These are phyloP conservation scores for Pseudocercospora musae DNA, from an alignment of 2,329 filamentous ascomycete species.

Conservation along the genomic window DNA sequence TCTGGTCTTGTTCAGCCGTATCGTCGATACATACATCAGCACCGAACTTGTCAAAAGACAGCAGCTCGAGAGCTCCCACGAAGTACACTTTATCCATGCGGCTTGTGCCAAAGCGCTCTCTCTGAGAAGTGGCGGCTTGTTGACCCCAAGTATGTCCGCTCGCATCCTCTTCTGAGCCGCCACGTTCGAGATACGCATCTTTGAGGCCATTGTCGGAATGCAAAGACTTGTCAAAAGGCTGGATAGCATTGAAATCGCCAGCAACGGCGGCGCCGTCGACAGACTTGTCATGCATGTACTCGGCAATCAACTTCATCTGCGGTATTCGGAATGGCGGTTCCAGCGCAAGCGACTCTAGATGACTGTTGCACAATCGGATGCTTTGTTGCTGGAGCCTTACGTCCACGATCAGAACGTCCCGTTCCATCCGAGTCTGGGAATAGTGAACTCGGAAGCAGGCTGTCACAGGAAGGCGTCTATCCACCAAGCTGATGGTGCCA, in stretches of 20 bases:
- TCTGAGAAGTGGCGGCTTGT: conserved; percentile 44
- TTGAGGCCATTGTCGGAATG: conserved; percentile 49
- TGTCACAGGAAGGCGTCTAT: conserved; percentile 45
- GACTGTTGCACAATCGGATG: conserved; percentile 54
- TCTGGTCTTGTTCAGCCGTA: conserved; percentile 31
- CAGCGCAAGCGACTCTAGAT: conserved; percentile 54
- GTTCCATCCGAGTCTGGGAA: conserved; percentile 46
- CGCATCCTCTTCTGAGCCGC: conserved; percentile 50
- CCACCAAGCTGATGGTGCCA: conserved; percentile 54
- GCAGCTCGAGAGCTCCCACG: conserved; percentile 36
- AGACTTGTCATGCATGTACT: not conserved
- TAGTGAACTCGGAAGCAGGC: conserved; percentile 53
- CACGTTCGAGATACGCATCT: conserved; percentile 53
- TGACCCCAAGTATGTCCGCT: conserved; percentile 59
- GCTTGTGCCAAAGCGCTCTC: conserved; percentile 48
- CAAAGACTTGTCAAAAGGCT: conserved; percentile 45
- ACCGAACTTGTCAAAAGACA: conserved; percentile 49
- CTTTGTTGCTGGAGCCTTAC: conserved; percentile 35
- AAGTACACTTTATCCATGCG: conserved; percentile 56
- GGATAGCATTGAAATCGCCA: not conserved
- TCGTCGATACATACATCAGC: conserved; percentile 44
- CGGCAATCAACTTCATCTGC: conserved; percentile 48
- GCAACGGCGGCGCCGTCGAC: conserved; percentile 41
- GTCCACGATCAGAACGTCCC: conserved; percentile 58
- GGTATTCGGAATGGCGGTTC: conserved; percentile 49